Evolutionary conservation across 257 asterid species (phyloP).

Genomic region (Solanum neorickii): DNA sequence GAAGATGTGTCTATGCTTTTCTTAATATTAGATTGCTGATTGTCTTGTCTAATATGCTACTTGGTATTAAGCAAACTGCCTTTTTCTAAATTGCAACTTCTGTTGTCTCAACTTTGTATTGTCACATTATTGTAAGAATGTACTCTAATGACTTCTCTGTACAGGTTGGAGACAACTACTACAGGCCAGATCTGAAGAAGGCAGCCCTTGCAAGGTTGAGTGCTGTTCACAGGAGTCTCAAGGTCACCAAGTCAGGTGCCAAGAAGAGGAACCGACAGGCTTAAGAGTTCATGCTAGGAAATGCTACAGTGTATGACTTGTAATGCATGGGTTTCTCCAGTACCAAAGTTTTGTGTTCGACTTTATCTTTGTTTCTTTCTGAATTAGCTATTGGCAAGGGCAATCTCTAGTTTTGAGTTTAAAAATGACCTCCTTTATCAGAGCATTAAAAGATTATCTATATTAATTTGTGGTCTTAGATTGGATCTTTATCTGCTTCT

Average conservation of each 20-base stretch:
- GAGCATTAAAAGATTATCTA: not conserved
- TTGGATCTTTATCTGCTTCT: not conserved
- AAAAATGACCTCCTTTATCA: not conserved
- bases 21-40: not conserved
- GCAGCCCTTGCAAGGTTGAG: slow-evolving; percentile 90
- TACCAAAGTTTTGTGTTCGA: not conserved
- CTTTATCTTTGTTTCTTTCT: not conserved
- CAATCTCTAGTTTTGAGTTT: not conserved
- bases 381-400: not conserved
- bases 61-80: not conserved
- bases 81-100: not conserved
- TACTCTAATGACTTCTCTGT: not conserved
- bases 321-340: not conserved
- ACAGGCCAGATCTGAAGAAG: slow-evolving; percentile 87
- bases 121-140: not conserved
- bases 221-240: slow-evolving; percentile 73
- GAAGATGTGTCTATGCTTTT: not conserved
- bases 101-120: not conserved
- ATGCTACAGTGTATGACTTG: not conserved
- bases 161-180: slow-evolving; percentile 71
- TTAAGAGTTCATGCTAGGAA: not conserved
- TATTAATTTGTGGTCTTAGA: not conserved
- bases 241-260: slow-evolving; percentile 80
- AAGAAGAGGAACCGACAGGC: slow-evolving; percentile 90
- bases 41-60: not conserved